Conservation (phyloP, 306 rosid genomes). For the Prinsepia uniflora region DNA sequence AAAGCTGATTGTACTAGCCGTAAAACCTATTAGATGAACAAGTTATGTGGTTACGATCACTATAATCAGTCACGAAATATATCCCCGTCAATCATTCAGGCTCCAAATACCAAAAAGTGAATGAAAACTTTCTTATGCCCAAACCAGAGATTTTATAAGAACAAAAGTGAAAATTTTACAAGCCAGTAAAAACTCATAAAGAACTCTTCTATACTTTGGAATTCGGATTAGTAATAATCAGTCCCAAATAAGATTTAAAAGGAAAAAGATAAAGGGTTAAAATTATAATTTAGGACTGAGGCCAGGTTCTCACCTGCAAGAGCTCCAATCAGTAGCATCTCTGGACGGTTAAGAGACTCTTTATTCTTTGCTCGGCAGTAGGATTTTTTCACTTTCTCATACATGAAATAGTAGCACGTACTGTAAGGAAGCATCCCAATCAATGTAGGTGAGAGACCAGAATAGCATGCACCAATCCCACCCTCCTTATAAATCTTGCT, state of each 20-base stretch:
- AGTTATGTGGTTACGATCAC: background rate
- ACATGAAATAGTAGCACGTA: slow-evolving; percentile 94
- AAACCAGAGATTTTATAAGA: background rate
- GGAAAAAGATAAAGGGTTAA: background rate
- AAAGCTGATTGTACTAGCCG: slow-evolving; percentile 93
- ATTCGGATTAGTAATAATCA: background rate
- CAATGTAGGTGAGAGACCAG: slow-evolving; percentile 85
- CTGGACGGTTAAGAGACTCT: slow-evolving; percentile 68
- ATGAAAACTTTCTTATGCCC: background rate
- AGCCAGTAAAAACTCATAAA: background rate
- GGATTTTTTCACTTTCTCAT: slow-evolving; percentile 75
- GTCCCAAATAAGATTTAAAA: background rate
- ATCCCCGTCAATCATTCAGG: background rate
- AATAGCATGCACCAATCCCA: slow-evolving; percentile 79
- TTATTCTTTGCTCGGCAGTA: slow-evolving; percentile 69
- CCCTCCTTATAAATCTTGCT: slow-evolving; percentile 80
- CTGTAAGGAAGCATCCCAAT: slow-evolving; percentile 98
- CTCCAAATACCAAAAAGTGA: too few relatives aligned
- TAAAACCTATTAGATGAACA: slow-evolving; percentile 54
- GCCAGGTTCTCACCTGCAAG: slow-evolving; percentile 58
- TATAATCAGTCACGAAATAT: background rate
- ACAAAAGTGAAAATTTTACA: background rate
- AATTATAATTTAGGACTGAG: background rate
- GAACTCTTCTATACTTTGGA: background rate
- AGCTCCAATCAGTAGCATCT: slow-evolving; percentile 90